Evolutionary conservation across 1,284 basidiomycete genomes (phyloP), one percentile per base, ranked within the genome.

Genomic region (Leccinum pachyderme): DNA sequence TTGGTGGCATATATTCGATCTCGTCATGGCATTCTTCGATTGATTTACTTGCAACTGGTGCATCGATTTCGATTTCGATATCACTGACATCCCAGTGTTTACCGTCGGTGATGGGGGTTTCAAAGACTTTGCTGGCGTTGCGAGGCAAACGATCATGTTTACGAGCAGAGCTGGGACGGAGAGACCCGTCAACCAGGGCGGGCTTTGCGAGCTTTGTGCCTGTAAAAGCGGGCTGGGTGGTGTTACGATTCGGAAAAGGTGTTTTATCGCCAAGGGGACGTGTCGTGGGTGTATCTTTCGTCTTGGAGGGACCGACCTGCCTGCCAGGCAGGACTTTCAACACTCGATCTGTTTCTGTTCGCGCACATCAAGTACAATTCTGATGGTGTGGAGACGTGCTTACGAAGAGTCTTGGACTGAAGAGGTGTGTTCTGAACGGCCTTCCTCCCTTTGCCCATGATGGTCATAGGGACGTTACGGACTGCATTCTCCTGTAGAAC

Each of bases 1-100:
- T 87, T 6, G 89, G 89, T 29, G 89, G 79, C 81, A 87, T 85
- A 64, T 89, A 91, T 67, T 92, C 89, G 37, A 91, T 77, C 66
- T 91, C 89, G 60, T 85, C 86, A 52, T 77, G 75, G 57, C 83
- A 82, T 45, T 70, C 71, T 56, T 77, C 74, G 2, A 71, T 65
- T 1, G 64, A 61, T 51, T 78, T 72, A 47, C 73, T 74, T 24
- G 66, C 66, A 7, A 66, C 59, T 32, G 71, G 63, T 4, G 66
- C 63, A 35, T 61, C 58, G 29, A 71, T 53, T 39, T 75, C 74
- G n/a, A 86, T 74, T 50, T 81, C 81, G 2, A 76, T 75, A 50
- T 88, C 87, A 60, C 81, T 84, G 37, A 87, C 78, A 62, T 91
- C 87, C 88, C 88, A 91, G 58, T 86, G 81, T 55, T 83, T 79